Evolutionary conservation across 176 grass and related monocot species (phyloP).

Genomic region (Musa schizocarpa): DNA sequence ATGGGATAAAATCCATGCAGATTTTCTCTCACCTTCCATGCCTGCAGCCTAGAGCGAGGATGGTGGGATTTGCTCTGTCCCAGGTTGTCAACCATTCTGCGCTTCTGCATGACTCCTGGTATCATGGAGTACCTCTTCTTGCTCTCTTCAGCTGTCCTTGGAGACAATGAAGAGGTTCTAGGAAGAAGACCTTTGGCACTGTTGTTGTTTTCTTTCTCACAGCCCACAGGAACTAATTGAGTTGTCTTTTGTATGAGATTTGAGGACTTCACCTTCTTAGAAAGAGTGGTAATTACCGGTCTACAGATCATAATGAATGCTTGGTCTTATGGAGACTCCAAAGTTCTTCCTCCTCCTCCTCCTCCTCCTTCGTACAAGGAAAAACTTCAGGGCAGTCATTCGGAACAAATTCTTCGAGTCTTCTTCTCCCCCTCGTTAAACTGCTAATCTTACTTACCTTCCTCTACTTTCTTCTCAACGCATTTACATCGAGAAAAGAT

Average conservation of each 20-base stretch:
- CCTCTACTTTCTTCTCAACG: too few relatives aligned
- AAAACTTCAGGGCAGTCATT: too few relatives aligned
- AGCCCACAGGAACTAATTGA: not conserved
- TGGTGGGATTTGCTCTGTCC: conserved; percentile 7
- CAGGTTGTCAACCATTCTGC: conserved; percentile 3
- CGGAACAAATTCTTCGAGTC: too few relatives aligned
- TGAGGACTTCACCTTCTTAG: too few relatives aligned
- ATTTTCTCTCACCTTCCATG: not conserved
- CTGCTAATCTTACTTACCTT: too few relatives aligned
- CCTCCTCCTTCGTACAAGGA: too few relatives aligned
- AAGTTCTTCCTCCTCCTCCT: too few relatives aligned
- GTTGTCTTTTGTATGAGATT: not conserved
- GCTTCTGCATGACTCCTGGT: not conserved
- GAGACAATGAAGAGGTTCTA: not conserved
- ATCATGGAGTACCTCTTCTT: not conserved
- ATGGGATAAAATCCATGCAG: not conserved
- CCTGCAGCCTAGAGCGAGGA: not conserved
- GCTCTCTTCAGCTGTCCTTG: not conserved
- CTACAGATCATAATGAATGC: too few relatives aligned
- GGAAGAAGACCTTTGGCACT: not conserved
- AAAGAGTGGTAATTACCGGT: too few relatives aligned
- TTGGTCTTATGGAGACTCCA: too few relatives aligned
- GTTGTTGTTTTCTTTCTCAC: not conserved
- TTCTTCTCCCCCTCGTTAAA: too few relatives aligned
- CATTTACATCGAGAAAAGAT: too few relatives aligned